Conservation (phyloP, 257 asterid genomes). For the Przewalskia tangutica region DNA sequence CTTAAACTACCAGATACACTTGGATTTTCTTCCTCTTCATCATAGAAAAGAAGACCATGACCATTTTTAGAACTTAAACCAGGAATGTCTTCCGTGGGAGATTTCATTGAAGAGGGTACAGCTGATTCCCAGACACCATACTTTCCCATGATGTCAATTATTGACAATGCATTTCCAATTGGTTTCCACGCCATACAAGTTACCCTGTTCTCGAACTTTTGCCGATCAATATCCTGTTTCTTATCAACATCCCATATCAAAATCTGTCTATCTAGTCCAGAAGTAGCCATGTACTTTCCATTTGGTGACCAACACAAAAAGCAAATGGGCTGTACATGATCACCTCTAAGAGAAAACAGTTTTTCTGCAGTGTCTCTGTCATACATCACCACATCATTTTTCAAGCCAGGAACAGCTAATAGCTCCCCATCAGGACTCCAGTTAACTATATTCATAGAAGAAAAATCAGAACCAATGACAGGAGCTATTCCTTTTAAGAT, state of each 20-base stretch:
- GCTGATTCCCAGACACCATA: conserved; percentile 87
- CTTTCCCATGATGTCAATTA: conserved; percentile 77
- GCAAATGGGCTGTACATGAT: conserved; percentile 73
- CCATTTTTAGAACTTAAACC: conserved; percentile 32
- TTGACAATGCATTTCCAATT: conserved; percentile 81
- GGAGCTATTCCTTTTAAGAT: conserved; percentile 81
- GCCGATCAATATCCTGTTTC: conserved; percentile 89
- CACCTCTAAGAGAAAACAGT: conserved; percentile 75
- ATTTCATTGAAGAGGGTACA: conserved; percentile 83
- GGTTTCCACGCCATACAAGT: conserved; percentile 92
- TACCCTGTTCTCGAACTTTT: conserved; percentile 65
- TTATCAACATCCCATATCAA: conserved; percentile 89
- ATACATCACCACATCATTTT: conserved; percentile 85
- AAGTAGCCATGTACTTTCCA: conserved; percentile 93
- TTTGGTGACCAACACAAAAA: conserved; percentile 96
- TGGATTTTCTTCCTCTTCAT: conserved; percentile 63
- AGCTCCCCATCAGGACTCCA: conserved; percentile 98
- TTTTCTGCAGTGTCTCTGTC: conserved; percentile 98
- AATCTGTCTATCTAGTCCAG: conserved; percentile 78
- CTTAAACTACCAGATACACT: conserved; percentile 65
- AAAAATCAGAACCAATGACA: conserved; percentile 42
- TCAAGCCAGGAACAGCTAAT: conserved; percentile 89
- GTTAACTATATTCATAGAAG: conserved; percentile 51
- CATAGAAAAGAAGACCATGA: conserved; percentile 61
- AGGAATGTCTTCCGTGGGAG: conserved; percentile 92